These are phyloP conservation scores for Priceomyces medius DNA, from an alignment of 805 yeast species.

Conservation along the genomic window DNA sequence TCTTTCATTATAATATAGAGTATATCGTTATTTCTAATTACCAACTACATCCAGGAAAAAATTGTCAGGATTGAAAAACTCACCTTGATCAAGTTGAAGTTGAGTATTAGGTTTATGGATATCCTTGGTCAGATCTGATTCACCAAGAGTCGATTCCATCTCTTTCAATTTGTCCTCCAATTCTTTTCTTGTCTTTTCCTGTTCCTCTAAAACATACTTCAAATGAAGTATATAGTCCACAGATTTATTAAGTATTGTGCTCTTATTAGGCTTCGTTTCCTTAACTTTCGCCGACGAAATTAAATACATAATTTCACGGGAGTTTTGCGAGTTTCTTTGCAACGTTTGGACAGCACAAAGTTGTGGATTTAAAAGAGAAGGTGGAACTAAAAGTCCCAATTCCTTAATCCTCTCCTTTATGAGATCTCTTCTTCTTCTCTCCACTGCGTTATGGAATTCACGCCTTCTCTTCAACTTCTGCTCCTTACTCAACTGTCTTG, in stretches of 20 bases:
- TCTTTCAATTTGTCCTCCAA: constrained; percentile 28
- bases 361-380: constrained; percentile 55
- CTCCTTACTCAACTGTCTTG: constrained; percentile 52
- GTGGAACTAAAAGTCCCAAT: constrained; percentile 78
- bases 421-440: constrained; percentile 84
- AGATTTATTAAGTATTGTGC: constrained; percentile 70
- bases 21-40: constrained; percentile 1
- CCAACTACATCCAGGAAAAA: constrained; percentile 24
- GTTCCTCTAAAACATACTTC: constrained; percentile 57
- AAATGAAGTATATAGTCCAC: constrained; percentile 77
- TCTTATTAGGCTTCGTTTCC: constrained; percentile 80
- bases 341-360: constrained; percentile 44
- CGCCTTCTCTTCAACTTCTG: constrained; percentile 74
- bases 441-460: constrained; percentile 93
- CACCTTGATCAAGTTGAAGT: constrained; percentile 9
- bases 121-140: constrained; percentile 2
- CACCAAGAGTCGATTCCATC: constrained; percentile 11
- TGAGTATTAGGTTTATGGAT: not conserved
- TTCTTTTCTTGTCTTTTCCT: constrained; percentile 46
- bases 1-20: too few relatives aligned
- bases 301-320: constrained; percentile 35
- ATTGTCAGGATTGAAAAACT: constrained; percentile 25
- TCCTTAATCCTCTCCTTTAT: constrained; percentile 88
- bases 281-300: constrained; percentile 44
- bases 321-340: constrained; percentile 30